Percentiles rank a stretch among this genome's conserved stretches.
phyloP scores from a whole-genome alignment of 2,329 filamentous ascomycete genomes.

The Canariomyces notabilis region DNA sequence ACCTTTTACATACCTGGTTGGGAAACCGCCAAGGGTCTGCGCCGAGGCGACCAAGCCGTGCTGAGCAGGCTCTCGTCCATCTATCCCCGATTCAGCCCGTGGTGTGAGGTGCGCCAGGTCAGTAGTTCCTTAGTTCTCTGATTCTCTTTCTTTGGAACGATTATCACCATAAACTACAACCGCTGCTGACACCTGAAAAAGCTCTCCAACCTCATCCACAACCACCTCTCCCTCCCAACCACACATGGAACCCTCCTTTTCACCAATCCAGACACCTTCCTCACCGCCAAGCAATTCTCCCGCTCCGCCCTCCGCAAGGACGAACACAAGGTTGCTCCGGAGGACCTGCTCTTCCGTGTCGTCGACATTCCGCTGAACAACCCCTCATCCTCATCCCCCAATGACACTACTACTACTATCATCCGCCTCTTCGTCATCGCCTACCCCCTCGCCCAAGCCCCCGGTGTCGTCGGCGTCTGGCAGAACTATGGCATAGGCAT shows the following conservation, averaged over 20 bases:
- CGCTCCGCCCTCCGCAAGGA: conserved; percentile 31
- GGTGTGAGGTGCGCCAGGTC: conserved; percentile 17
- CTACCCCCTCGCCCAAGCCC: conserved; percentile 34
- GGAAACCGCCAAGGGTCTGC: conserved; percentile 38
- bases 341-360: conserved; percentile 35
- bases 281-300: conserved; percentile 28
- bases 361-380: conserved; percentile 33
- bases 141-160: too few species aligned
- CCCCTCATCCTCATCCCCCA: neutral
- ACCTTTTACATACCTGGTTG: conserved; percentile 43
- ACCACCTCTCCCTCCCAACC: conserved; percentile 27
- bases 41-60: conserved; percentile 36
- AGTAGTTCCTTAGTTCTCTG: too few species aligned
- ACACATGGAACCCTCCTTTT: conserved; percentile 28
- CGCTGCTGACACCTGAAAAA: neutral
- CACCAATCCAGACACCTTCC: conserved; percentile 27
- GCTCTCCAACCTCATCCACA: conserved; percentile 35
- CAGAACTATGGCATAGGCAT: conserved; percentile 42
- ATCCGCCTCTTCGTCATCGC: conserved; percentile 42
- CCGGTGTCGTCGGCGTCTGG: conserved; percentile 41
- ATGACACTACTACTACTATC: neutral
- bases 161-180: too few species aligned
- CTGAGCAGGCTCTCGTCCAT: conserved; percentile 37
- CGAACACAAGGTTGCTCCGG: conserved; percentile 30
- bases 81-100: conserved; percentile 43